Evolutionary conservation across 176 grass and related monocot species (phyloP), one percentile per base, ranked within the genome.

Genomic region (Carex scoparia): DNA sequence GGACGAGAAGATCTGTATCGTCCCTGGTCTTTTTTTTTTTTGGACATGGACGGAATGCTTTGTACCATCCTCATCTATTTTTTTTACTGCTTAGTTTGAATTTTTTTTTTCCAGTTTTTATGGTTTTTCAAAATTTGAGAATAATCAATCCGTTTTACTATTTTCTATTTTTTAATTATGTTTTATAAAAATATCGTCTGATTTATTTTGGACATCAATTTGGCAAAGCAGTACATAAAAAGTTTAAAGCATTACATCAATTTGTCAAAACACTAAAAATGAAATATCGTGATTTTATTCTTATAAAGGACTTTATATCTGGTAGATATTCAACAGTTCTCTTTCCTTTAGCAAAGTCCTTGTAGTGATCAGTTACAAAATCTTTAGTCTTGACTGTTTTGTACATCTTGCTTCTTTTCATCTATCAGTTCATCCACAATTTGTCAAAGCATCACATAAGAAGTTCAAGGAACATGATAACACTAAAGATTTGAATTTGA

Each of bases 331-430:
- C 10, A 88, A 46, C 73, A 86, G 70, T 66, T 73, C 84, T 84
- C 69, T 46, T 84, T 0, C 88, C 91, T 77, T 84, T 35, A 13
- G 66, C 19, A 62, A 93, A 76, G 0, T 70, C 61, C 30, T 84
- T 28, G 9, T 30, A 90, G 10, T 86, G 54, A 23, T 51, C 55
- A 3, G 75, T 80, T 10, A 82, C 1, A 51, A 90, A 92, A 23
- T 92, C 90, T 75, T 84, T 92, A 13, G 40, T 1, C 14, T 88
- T 92, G 59, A 89, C 72, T 44, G 80, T 83, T 18, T 38, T 87
- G 55, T 92, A 94, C 14, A 71, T 0, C 77, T 28, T 14, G 85
- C 4, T 10, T 64, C 3, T 51, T 84, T 10, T 88, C 84, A 81
- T 86, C 67, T 40, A 92, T 56, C 23, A 94, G 67, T 23, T 80